Evolutionary conservation across 805 yeast species (phyloP), one percentile per base, ranked within the genome.

Genomic region (Schwanniomyces vanrijiae): DNA sequence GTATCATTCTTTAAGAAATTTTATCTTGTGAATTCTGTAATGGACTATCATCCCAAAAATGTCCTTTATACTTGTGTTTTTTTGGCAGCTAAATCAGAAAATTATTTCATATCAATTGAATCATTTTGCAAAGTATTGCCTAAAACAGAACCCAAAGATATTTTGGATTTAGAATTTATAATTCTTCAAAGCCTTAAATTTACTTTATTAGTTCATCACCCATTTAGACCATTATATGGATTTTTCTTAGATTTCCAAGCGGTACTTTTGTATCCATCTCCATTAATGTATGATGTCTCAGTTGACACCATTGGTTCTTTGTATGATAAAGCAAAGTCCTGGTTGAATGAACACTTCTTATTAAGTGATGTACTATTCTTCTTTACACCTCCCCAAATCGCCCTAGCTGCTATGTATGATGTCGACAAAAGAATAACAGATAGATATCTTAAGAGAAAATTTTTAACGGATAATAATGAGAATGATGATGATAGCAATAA

Each of bases 331-430:
- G 89, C 96, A 9, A 81, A 86, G 55, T 76, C 71, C 24, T 67
- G 83, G 64, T 75, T 88, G 4, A 80, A 82, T 39, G 88, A 83
- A 21, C 78, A 88, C n/a, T 71, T 89, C 1, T 53, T 73, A 35
- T 69, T 85, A 29, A 82, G 92, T 16, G 96, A 94, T 61, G 91
- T 81, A 3, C 71, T 78, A 7, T 92, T 89, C 56, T 70, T 82
- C 29, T 92, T 70, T 66, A 84, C 98, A 0, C 99, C 99, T 0
- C 96, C 98, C 1, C 99, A 94, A 60, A 88, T 94, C 25, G 97
- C 98, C 1, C 71, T 94, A 44, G 94, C 97, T 0, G 89, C 94
- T 13, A 74, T 91, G 60, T 81, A 86, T 68, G 75, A 78, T 45
- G 80, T 77, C 11, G 88, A 90, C 64, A 81, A 77, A 51, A 80